These are phyloP conservation scores for Chlorella sp. DNA, from an alignment of 139 green algal genomes.

Conservation along the genomic window DNA sequence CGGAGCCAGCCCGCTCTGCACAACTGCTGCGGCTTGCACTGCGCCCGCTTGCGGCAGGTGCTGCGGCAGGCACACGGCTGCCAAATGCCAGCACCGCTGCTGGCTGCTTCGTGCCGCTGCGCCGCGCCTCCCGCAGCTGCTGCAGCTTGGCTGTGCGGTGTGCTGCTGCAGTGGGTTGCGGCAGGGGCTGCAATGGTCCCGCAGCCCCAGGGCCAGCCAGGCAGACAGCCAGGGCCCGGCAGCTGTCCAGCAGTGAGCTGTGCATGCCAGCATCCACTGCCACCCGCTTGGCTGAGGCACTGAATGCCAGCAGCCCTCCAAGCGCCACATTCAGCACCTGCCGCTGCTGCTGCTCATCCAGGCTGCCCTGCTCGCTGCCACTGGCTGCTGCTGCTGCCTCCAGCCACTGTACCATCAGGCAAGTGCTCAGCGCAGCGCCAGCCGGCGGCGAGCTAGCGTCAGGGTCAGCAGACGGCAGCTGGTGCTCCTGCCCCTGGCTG, in stretches of 20 bases:
- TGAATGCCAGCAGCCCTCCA: background rate
- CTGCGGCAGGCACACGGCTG: background rate
- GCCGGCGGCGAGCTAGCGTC: background rate
- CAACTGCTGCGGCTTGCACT: background rate
- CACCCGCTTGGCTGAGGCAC: background rate
- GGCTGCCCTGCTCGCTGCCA: background rate
- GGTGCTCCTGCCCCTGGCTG: background rate
- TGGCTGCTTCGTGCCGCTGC: background rate
- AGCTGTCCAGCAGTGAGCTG: background rate
- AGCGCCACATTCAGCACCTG: background rate
- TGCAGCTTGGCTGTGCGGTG: background rate
- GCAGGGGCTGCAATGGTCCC: background rate
- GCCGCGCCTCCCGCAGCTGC: background rate
- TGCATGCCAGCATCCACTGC: background rate
- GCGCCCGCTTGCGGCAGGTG: background rate
- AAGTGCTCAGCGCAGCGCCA: background rate
- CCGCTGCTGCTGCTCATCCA: background rate
- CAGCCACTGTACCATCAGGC: background rate
- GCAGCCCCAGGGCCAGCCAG: background rate
- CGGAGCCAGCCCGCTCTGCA: background rate
- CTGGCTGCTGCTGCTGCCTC: background rate
- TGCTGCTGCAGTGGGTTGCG: background rate
- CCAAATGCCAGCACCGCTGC: slow-evolving; percentile 4
- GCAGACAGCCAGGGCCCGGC: background rate
- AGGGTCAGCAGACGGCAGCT: background rate